Evolutionary conservation across 2,329 filamentous ascomycete genomes (phyloP), one percentile per base, ranked within the genome.

Genomic region (Teratosphaeriaceae sp.): DNA sequence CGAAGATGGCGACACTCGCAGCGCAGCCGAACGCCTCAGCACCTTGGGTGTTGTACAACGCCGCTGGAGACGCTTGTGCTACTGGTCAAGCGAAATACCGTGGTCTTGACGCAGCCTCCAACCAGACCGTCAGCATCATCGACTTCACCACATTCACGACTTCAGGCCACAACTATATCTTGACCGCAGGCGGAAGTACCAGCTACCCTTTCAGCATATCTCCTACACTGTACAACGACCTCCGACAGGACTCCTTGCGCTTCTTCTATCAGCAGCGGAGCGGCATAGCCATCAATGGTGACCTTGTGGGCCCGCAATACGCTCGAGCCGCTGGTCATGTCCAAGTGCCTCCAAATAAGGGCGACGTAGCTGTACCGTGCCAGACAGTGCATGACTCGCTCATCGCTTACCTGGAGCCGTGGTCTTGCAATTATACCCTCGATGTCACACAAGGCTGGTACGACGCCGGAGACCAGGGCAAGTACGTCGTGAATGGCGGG

Each of bases 261-360:
- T 45, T 41, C 38, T 45, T 45, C 38, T 45, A 45, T 20, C 43
- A 45, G 26, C 43, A 45, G 26, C 43, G 43, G 9, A 41, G 38
- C 26, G 43, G 43, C 13, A 45, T 45, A 16, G 43, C 38, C 11
- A 42, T 45, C 21, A 38, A 45, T 16, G 38, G 29, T 19, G 38
- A 42, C 31, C 43, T 45, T n/a, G 38, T 42, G n/a, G 43, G 43
- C 9, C 21, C 23, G 7, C 29, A 45, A 20, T 45, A 45, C 22
- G 43, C 43, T 19, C 43, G 43, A 13, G 38, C 43, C 22, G 38
- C 43, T 16, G 43, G 43, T 9, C 43, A 45, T 24, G 24, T 45
- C 4, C 43, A 45, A 24, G 23, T 45, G 9, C 30, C 31, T 13
- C 43, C 43, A 22, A 45, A 45, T 20, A 19, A 36, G 16, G 43